Evolutionary conservation across 805 yeast species (phyloP).

Genomic region (Metschnikowia cerradonensis): DNA sequence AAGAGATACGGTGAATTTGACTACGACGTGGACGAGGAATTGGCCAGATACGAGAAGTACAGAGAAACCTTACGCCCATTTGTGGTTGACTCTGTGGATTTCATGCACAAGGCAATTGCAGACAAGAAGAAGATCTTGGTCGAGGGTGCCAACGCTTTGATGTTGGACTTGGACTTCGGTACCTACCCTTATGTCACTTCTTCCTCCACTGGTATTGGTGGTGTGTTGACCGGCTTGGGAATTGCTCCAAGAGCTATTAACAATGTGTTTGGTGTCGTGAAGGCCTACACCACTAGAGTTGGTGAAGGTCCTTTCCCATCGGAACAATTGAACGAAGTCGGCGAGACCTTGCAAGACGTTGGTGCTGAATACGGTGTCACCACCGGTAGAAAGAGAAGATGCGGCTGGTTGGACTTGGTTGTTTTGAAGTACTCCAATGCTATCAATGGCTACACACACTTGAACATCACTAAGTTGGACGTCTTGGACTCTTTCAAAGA

Average conservation of each 20-base stretch:
- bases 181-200: conserved; percentile 98
- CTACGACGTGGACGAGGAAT: conserved; percentile 76
- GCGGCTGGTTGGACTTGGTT: conserved; percentile 98
- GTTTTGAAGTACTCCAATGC: conserved; percentile 86
- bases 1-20: conserved; percentile 93
- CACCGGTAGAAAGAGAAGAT: conserved; percentile 97
- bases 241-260: conserved; percentile 83
- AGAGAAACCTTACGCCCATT: conserved; percentile 77
- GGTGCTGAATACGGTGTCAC: conserved; percentile 98
- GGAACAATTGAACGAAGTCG: conserved; percentile 84
- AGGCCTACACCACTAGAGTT: conserved; percentile 97
- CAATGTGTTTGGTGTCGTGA: conserved; percentile 91
- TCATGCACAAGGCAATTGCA: conserved; percentile 72
- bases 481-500: conserved; percentile 88
- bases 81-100: conserved; percentile 88
- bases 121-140: conserved; percentile 82
- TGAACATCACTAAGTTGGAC: conserved; percentile 94
- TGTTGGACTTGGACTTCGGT: conserved; percentile 97
- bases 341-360: conserved; percentile 81
- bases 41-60: conserved; percentile 69
- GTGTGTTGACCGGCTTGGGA: conserved; percentile 95
- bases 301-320: conserved; percentile 99
- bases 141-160: conserved; percentile 97
- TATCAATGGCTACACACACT: conserved; percentile 91
- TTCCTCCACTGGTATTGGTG: conserved; percentile 94